These are phyloP conservation scores for Parietaria judaica DNA, from an alignment of 306 rosid genomes.

Conservation along the genomic window DNA sequence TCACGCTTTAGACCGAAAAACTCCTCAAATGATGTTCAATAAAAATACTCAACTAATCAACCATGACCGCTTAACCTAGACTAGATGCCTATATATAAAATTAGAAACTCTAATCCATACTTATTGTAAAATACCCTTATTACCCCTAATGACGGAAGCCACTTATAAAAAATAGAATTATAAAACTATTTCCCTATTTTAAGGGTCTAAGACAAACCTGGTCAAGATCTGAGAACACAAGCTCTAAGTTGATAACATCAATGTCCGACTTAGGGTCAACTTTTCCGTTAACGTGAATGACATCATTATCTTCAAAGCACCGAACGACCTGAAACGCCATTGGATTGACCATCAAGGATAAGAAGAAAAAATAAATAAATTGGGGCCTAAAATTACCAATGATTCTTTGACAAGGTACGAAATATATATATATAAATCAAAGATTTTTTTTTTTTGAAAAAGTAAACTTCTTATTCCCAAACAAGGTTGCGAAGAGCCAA, in stretches of 20 bases:
- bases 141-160: too few species aligned
- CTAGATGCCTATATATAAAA: too few species aligned
- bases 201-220: constrained; percentile 47
- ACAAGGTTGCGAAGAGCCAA: not conserved
- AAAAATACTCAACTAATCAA: too few species aligned
- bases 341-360: constrained; percentile 9
- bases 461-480: not conserved
- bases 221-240: constrained; percentile 86
- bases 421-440: not conserved
- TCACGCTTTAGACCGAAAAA: too few species aligned
- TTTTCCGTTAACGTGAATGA: constrained; percentile 87
- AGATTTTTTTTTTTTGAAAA: not conserved
- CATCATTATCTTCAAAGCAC: constrained; percentile 92
- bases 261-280: constrained; percentile 88
- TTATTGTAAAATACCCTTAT: too few species aligned
- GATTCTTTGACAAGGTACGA: not conserved
- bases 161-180: too few species aligned
- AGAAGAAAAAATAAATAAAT: constrained; percentile 13
- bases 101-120: too few species aligned
- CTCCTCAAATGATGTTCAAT: too few species aligned
- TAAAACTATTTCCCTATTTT: too few species aligned
- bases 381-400: not conserved
- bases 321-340: constrained; percentile 61
- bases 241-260: constrained; percentile 91
- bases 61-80: too few species aligned